Conservation (phyloP, 305 asterid genomes). For the Fraxinus paxiana region DNA sequence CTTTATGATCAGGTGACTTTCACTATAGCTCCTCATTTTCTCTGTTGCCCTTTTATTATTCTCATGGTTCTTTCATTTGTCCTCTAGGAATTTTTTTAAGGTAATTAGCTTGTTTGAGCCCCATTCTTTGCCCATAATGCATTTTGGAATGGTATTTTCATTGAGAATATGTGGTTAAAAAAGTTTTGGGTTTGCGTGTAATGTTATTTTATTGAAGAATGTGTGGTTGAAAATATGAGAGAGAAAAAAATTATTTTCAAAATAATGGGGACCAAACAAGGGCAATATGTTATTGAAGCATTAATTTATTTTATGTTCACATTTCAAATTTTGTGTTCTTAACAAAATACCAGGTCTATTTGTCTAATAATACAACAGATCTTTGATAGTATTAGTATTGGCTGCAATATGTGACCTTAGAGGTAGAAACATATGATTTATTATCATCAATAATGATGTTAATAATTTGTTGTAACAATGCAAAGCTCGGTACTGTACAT, state of each 20-base stretch:
- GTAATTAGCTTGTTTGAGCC: background rate
- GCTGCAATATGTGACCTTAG: slow-evolving; percentile 3
- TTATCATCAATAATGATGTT: background rate
- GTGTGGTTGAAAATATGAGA: background rate
- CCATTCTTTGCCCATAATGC: background rate
- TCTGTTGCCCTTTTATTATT: slow-evolving; percentile 4
- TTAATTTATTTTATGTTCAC: background rate
- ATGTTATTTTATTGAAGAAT: background rate
- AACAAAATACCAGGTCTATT: background rate
- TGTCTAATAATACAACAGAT: background rate
- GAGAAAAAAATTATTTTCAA: background rate
- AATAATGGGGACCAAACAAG: background rate
- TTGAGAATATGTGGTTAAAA: background rate
- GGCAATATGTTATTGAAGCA: background rate
- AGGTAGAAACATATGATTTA: background rate
- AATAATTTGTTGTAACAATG: background rate
- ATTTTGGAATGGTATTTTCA: background rate
- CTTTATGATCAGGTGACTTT: slow-evolving; percentile 86
- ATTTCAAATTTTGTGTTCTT: background rate
- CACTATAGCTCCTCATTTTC: background rate
- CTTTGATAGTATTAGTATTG: slow-evolving; percentile 2
- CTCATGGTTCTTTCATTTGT: slow-evolving; percentile 9
- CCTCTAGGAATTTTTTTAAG: slow-evolving; percentile 8
- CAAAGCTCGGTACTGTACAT: background rate
- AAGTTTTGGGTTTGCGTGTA: background rate